phyloP scores from a whole-genome alignment of 164 flowering plant genomes.

The Malania oleifera region DNA sequence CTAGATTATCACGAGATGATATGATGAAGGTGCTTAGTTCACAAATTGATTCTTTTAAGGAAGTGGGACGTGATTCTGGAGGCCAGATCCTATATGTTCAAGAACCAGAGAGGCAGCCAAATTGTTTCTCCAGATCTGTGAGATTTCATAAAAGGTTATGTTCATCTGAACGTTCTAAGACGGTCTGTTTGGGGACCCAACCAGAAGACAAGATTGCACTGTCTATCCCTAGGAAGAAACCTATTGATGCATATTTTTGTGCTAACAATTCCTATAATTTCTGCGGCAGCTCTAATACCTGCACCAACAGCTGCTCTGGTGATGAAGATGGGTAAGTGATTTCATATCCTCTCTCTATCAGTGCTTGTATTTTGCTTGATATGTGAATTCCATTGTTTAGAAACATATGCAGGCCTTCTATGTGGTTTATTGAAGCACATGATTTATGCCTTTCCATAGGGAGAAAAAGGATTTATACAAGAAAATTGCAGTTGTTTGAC shows the following conservation, averaged over 20 bases:
- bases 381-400: neutral
- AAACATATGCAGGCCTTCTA: neutral
- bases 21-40: constrained; percentile 8
- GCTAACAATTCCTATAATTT: constrained; percentile 30
- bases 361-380: neutral
- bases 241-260: constrained; percentile 28
- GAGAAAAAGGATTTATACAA: too few species aligned
- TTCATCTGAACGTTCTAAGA: constrained; percentile 26
- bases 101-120: constrained; percentile 38
- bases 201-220: constrained; percentile 28
- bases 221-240: constrained; percentile 28
- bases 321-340: constrained; percentile 37
- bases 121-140: constrained; percentile 40
- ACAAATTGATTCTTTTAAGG: constrained; percentile 15
- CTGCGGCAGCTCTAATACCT: constrained; percentile 28
- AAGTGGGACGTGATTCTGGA: constrained; percentile 10
- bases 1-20: constrained; percentile 25
- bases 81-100: constrained; percentile 16
- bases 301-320: constrained; percentile 15
- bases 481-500: too few species aligned
- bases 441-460: too few species aligned
- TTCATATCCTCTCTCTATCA: neutral
- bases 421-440: neutral
- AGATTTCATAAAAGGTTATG: constrained; percentile 26
- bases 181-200: constrained; percentile 23